A percentile compares a stretch with the other conserved stretches of the same genome.
Evolutionary conservation across 2,329 filamentous ascomycete genomes (phyloP).

Genomic region (Pestalotiopsis sp.): DNA sequence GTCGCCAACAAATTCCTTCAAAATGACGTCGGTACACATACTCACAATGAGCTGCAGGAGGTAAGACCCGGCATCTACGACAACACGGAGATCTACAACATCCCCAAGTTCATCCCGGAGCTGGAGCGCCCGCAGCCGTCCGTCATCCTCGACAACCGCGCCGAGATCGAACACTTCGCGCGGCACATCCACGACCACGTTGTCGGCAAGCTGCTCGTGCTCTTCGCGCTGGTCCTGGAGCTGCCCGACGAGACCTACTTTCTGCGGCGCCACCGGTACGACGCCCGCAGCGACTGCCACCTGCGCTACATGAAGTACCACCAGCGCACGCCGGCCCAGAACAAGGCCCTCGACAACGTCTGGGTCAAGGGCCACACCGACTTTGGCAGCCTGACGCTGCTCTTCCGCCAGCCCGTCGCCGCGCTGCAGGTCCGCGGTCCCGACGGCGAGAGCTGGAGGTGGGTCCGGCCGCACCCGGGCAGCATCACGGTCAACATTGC

Average conservation of each 20-base stretch:
- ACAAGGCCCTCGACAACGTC: slow-evolving; percentile 35
- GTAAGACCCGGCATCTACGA: slow-evolving; percentile 33
- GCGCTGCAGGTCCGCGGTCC: slow-evolving; percentile 38
- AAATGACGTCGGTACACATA: not conserved
- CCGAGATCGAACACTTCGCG: slow-evolving; percentile 34
- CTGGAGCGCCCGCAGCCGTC: slow-evolving; percentile 31
- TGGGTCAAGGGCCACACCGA: slow-evolving; percentile 42
- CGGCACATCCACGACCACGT: slow-evolving; percentile 43
- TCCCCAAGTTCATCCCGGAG: slow-evolving; percentile 39
- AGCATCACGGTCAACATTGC: slow-evolving; percentile 55
- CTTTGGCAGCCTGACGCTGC: slow-evolving; percentile 38
- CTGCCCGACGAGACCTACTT: slow-evolving; percentile 35
- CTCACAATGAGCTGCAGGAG: slow-evolving; percentile 18
- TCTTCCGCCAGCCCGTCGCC: slow-evolving; percentile 39
- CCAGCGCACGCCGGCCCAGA: slow-evolving; percentile 33
- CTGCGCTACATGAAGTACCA: slow-evolving; percentile 41
- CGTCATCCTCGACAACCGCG: slow-evolving; percentile 30
- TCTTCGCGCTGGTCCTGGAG: slow-evolving; percentile 38
- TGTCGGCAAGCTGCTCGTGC: slow-evolving; percentile 34
- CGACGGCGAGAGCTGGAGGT: slow-evolving; percentile 34
- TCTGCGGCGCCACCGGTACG: slow-evolving; percentile 34
- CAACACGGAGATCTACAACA: slow-evolving; percentile 41
- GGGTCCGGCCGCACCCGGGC: slow-evolving; percentile 45
- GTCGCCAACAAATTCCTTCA: not conserved
- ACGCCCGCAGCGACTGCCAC: slow-evolving; percentile 36